phyloP scores from a whole-genome alignment of 2,329 filamentous ascomycete genomes.

The Sarocladiaceae sp. region DNA sequence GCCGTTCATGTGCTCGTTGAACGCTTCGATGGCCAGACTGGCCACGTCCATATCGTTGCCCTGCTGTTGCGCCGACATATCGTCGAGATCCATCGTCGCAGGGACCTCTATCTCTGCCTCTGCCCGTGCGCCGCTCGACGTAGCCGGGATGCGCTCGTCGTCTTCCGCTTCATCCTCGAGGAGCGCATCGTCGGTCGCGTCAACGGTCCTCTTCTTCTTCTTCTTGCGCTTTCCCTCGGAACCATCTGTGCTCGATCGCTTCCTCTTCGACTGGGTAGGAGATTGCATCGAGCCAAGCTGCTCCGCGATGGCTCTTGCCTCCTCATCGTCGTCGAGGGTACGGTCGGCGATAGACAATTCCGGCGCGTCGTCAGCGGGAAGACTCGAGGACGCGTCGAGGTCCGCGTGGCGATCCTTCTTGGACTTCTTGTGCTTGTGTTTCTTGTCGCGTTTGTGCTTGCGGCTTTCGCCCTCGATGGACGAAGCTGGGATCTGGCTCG shows the following conservation, averaged over 20 bases:
- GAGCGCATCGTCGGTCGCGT: neutral
- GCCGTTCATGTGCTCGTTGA: conserved; percentile 27
- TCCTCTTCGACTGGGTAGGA: neutral
- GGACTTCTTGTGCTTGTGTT: conserved; percentile 28
- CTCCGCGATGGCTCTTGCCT: conserved; percentile 7
- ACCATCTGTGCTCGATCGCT: neutral
- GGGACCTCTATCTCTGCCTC: neutral
- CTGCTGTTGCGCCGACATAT: conserved; percentile 1
- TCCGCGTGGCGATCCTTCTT: conserved; percentile 22
- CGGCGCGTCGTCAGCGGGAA: neutral
- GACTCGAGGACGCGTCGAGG: conserved; percentile 8
- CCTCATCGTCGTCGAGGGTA: conserved; percentile 4
- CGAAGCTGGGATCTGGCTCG: conserved; percentile 18
- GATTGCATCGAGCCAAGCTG: conserved; percentile 6
- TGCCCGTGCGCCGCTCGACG: neutral
- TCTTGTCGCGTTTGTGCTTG: conserved; percentile 14
- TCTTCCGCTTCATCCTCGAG: neutral
- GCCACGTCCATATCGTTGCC: conserved; percentile 14
- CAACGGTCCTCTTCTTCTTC: neutral
- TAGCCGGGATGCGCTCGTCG: conserved; percentile 1
- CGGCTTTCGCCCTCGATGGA: neutral
- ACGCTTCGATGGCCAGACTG: conserved; percentile 29
- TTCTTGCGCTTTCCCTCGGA: conserved; percentile 5
- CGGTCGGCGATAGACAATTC: neutral
- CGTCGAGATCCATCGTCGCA: neutral